Evolutionary conservation across 2,329 filamentous ascomycete species (phyloP), one percentile per base, ranked within the genome.

Genomic region (Alternaria tenuissima): DNA sequence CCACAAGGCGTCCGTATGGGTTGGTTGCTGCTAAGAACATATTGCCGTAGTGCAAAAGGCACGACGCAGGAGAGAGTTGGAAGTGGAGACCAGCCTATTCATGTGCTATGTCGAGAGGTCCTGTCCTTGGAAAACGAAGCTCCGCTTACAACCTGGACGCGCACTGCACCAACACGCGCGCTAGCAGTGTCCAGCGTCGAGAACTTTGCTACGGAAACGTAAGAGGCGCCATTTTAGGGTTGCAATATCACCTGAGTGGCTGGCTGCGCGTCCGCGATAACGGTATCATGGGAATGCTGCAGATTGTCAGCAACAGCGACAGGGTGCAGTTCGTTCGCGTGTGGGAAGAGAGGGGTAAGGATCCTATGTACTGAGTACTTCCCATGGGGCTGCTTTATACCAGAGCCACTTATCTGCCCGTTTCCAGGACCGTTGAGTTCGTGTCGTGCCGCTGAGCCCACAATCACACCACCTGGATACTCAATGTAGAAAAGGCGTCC

Each of bases 401-500:
- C 52, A 54, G 32, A 48, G 48, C 43, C 55, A 62, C 32, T 59
- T 52, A 64, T 60, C 52, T 55, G 36, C 48, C 51, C 59, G 51
- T 63, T 56, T 59, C 47, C 61, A 57, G 46, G 53, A 32, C 55
- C 57, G 67, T 68, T 65, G 62, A 67, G 59, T 59, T 63, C 63
- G 66, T 64, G 52, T 65, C 57, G 59, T 69, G 64, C 64, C 54
- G 66, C 62, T 59, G 62, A 62, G 64, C 43, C 55, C 20, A 57
- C 44, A 57, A 59, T 59, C 54, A 62, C 56, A 59, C 59, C 62
- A 64, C 57, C 34, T 59, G 28, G 22, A 39, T 22, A 52, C 38
- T 42, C 42, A 6, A 55, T 55, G 43, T 39, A 53, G 59, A 52
- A 28, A 58, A 52, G 30, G 57, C 42, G 52, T 38, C 46, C 41